Conservation (phyloP, 257 asterid species). For the Ilex aquifolium region DNA sequence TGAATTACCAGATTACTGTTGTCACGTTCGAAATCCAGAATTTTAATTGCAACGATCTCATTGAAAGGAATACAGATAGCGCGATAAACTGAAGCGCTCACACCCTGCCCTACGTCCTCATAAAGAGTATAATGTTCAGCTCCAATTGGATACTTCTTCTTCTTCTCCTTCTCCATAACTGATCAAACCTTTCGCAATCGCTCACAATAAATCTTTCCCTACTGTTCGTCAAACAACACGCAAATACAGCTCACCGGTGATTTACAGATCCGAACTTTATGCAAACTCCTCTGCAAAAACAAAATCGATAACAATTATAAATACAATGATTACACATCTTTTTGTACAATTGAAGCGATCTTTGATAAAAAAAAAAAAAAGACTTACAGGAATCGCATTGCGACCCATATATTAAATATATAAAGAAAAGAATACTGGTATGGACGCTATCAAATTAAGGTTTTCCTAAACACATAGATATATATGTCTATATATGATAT, state of each 20-base stretch:
- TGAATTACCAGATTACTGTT: slow-evolving; percentile 77
- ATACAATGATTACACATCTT: neutral
- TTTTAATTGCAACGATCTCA: slow-evolving; percentile 78
- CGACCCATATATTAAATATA: neutral
- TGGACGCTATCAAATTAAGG: neutral
- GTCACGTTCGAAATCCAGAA: slow-evolving; percentile 86
- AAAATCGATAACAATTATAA: neutral
- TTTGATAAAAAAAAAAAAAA: neutral
- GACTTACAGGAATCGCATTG: neutral
- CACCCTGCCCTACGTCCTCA: slow-evolving; percentile 95
- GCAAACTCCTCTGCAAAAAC: slow-evolving; percentile 7
- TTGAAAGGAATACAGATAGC: slow-evolving; percentile 62
- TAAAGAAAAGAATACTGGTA: neutral
- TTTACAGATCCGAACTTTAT: slow-evolving; percentile 34
- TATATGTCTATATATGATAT: neutral
- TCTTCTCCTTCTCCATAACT: slow-evolving; percentile 68
- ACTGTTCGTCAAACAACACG: slow-evolving; percentile 27
- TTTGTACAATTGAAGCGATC: neutral
- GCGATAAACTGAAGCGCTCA: slow-evolving; percentile 86
- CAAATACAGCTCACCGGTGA: slow-evolving; percentile 31
- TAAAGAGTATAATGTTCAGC: slow-evolving; percentile 65
- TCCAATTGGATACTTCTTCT: slow-evolving; percentile 89
- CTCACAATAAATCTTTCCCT: neutral
- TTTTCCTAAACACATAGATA: neutral
- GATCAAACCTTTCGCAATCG: slow-evolving; percentile 4